Percentiles rank a stretch among this genome's conserved stretches.
These are phyloP conservation scores for Larix kaempferi DNA, from an alignment of 75 land plant species.

Conservation along the genomic window DNA sequence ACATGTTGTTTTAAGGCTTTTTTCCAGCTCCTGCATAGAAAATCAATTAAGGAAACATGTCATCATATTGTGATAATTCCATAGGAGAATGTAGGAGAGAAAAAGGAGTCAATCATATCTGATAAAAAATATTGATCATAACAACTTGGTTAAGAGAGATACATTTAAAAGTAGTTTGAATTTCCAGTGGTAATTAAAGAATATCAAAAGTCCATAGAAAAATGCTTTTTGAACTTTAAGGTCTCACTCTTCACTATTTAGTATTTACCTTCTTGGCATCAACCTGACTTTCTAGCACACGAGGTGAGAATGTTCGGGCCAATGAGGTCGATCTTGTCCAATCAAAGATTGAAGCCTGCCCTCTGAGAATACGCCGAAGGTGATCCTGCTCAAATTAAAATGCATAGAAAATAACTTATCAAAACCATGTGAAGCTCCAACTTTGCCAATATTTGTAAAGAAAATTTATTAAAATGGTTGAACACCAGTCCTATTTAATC, in stretches of 20 bases:
- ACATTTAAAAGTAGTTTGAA: too few species aligned
- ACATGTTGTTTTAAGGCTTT: constrained; percentile 86
- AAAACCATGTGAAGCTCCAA: background rate
- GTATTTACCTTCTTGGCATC: constrained; percentile 92
- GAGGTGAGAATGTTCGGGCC: constrained; percentile 93
- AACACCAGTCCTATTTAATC: too few species aligned
- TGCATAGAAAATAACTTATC: background rate
- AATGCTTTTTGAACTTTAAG: background rate
- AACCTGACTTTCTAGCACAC: constrained; percentile 90
- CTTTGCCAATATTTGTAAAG: background rate
- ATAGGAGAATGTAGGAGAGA: background rate
- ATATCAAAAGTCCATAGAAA: background rate
- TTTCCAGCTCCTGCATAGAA: constrained; percentile 77
- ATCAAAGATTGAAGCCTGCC: constrained; percentile 88
- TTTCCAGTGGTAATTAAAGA: too few species aligned
- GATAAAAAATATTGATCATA: background rate
- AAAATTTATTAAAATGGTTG: background rate
- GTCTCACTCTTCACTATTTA: background rate
- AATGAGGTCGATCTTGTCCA: constrained; percentile 84
- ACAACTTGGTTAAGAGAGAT: background rate
- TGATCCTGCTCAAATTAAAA: constrained; percentile 65
- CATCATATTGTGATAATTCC: background rate
- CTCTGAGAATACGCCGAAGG: constrained; percentile 86
- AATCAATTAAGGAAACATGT: background rate
- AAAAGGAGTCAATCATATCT: background rate